Base-by-base conservation (phyloP, 805 yeast genomes). In the Ogataea salicorniae region DNA sequence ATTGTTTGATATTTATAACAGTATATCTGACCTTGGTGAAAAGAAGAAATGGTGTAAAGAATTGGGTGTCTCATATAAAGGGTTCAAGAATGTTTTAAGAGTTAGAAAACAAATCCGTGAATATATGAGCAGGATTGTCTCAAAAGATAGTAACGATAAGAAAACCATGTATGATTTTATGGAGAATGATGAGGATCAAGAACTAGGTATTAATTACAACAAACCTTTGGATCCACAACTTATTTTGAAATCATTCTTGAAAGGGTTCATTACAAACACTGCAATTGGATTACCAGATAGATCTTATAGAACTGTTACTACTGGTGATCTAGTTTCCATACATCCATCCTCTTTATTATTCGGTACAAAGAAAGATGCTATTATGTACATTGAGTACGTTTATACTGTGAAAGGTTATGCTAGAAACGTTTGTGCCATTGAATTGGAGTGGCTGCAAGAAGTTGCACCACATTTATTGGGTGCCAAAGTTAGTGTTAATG, bases 221-320 rank as follows among this genome's bases (percentile, higher is more conserved):
- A 57, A 46, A 48, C 67, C 75, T 38, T 50, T 80, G 38, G 83
- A 83, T 53, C 74, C 79, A 33, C 75, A 83, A 16, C 58, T 70
- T 3, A 74, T 92, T 8, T 69, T 92, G 46, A 87, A 87, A 62
- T 79, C 95, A 23, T 94, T 94, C 65, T 68, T 94, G 37, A 73
- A 75, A 36, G 99, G 99, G 0, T 92, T 76, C 57, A 76, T 88
- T n/a, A 76, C 84, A 42, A 91, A 92, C 64, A 83, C 96, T 0
- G 99, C 99, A 0, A 79, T 94, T 17, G 96, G 97, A 11, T 80
- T 87, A 81, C 96, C 98, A 0, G 98, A 94, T 64, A 76, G 97
- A 59, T 85, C 96, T 4, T 94, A 84, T 69, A 75, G 95, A 61
- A 90, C 98, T 0, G 84, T 90, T 6, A 71, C 84, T 29, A 80